Evolutionary conservation across 345 rosid genomes (phyloP), one percentile per base, ranked within the genome.

Genomic region (Brassica nigra): DNA sequence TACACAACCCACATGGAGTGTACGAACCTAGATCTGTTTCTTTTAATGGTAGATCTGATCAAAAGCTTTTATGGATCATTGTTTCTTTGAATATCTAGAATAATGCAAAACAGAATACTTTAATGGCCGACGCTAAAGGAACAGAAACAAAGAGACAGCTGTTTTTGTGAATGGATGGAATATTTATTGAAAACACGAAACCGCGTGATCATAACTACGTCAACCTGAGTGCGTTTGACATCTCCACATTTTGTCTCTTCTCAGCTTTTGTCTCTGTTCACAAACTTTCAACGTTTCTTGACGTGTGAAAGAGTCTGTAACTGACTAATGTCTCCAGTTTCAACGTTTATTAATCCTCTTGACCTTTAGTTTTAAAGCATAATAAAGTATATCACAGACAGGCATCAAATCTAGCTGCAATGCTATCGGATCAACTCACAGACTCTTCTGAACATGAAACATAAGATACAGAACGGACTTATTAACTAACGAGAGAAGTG

Each of bases 161-260:
- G 83, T 63, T 62, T 20, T 42, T 70, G 83, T 75, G 18, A 29
- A 69, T 55, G 76, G 67, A 62, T 69, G 44, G 72, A 68, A 28
- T 63, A 15, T 61, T 57, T 23, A 68, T 61, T 57, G 73, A 75
- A 75, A 75, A 55, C 18, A 9, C 57, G 70, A 75, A 62, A 80
- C 83, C 83, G 79, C 83, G 76, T 80, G 77, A 74, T 62, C 78
- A 79, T 73, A 47, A 34, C 23, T 44, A 61, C 59, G 75, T 79
- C 70, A 79, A 52, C 78, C 49, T 42, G 28, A 59, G 70, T 68
- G 75, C 23, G 16, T 49, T 71, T 78, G 78, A 79, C 75, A 74
- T 73, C 57, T 73, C 70, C 31, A 66, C 34, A n/a, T 67, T 72
- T 68, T 62, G 78, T 79, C 74, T 79, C 74, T 73, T 42, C 69